Conservation (phyloP, 352 stramenopile species). For the Peronospora farinosa region DNA sequence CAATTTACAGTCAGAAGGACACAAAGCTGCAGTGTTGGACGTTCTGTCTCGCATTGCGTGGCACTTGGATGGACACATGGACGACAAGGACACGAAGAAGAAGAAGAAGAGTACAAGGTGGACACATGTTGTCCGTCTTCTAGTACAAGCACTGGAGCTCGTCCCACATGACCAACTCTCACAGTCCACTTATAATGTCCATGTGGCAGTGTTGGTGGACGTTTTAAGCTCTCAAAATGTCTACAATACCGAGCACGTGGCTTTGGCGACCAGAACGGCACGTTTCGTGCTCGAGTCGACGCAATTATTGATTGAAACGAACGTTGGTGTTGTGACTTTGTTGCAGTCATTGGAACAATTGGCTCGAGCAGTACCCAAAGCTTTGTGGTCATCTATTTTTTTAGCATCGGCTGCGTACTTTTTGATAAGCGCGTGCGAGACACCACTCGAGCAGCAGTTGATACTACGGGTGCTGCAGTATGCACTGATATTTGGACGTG, state of each 20-base stretch:
- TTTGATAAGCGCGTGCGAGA: conserved; percentile 25
- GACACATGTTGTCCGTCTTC: conserved; percentile 8
- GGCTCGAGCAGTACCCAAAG: conserved; percentile 15
- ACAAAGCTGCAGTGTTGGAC: conserved; percentile 34
- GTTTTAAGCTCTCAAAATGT: conserved; percentile 22
- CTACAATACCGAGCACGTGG: conserved; percentile 8
- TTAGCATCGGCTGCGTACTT: conserved; percentile 36
- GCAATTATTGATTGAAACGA: conserved; percentile 24
- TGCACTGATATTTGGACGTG: conserved; percentile 24
- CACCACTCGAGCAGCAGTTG: conserved; percentile 34
- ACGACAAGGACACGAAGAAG: too few species aligned
- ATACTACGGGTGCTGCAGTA: conserved; percentile 34
- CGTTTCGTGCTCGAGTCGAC: conserved; percentile 19
- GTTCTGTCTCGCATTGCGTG: conserved; percentile 39
- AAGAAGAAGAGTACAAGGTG: background rate
- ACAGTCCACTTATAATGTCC: conserved; percentile 25
- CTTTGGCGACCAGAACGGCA: conserved; percentile 8
- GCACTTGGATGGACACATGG: conserved; percentile 19
- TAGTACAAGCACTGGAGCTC: conserved; percentile 36
- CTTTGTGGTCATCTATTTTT: conserved; percentile 35
- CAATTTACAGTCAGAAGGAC: conserved; percentile 11
- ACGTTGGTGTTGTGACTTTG: conserved; percentile 35
- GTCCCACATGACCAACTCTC: conserved; percentile 21
- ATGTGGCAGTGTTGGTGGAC: conserved; percentile 40
- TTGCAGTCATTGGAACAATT: conserved; percentile 43